Percentiles rank a stretch among this genome's conserved stretches.
Conservation (phyloP, 495 filamentous ascomycete species). For the Hyaloscypha bicolor region DNA sequence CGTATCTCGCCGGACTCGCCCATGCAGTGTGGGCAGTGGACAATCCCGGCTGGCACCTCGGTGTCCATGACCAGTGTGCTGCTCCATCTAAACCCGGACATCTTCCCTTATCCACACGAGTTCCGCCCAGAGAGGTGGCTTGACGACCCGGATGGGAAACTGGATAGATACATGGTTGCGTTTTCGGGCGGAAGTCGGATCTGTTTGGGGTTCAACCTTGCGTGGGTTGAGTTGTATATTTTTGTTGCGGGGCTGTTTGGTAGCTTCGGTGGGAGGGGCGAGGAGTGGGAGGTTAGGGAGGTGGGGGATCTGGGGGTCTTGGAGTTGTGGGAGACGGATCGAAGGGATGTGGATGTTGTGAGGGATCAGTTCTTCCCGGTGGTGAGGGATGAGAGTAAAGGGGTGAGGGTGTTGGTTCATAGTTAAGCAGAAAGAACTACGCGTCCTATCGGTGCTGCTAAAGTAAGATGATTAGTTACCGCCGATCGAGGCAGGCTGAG, state of each 20-base stretch:
- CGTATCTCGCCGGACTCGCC: slow-evolving; percentile 35
- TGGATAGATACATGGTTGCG: slow-evolving; percentile 46
- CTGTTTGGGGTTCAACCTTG: slow-evolving; percentile 55
- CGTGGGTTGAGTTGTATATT: slow-evolving; percentile 46
- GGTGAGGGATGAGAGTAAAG: slow-evolving; percentile 8
- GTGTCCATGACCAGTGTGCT: slow-evolving; percentile 51
- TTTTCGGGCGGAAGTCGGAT: slow-evolving; percentile 50
- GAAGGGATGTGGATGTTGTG: slow-evolving; percentile 10
- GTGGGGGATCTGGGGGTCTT: slow-evolving; percentile 3
- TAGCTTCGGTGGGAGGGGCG: no score
- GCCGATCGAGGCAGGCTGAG: no score
- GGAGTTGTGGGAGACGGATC: slow-evolving; percentile 20
- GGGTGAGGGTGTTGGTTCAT: neutral
- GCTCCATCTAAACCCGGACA: slow-evolving; percentile 45
- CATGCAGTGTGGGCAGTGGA: slow-evolving; percentile 30
- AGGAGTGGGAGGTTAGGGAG: neutral
- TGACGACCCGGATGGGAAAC: slow-evolving; percentile 11
- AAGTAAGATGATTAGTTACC: no score
- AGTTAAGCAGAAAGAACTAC: no score
- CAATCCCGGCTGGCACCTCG: slow-evolving; percentile 39
- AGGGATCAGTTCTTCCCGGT: slow-evolving; percentile 14
- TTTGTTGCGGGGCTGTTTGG: slow-evolving; percentile 17
- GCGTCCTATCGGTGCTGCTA: no score
- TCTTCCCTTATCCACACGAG: slow-evolving; percentile 48
- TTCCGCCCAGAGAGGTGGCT: slow-evolving; percentile 59